Conservation (phyloP, 2,329 filamentous ascomycete species). For the Pseudopyrenochaeta lycopersici region DNA sequence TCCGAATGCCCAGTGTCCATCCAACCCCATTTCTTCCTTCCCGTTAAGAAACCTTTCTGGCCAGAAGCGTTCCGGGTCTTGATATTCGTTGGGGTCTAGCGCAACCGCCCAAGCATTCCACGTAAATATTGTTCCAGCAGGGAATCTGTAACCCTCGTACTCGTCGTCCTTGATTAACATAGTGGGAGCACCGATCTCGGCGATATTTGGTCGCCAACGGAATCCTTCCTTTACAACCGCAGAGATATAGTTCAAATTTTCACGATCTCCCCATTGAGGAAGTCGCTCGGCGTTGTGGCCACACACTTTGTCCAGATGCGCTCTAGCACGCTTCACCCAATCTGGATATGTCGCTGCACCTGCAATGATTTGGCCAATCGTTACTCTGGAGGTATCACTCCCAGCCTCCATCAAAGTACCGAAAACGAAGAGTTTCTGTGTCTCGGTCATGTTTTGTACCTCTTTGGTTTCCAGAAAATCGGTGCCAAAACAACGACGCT, state of each 20-base stretch:
- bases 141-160: conserved; percentile 32
- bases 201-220: conserved; percentile 25
- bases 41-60: conserved; percentile 29
- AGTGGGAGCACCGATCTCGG: conserved; percentile 28
- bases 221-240: conserved; percentile 30
- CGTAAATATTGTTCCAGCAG: conserved; percentile 28
- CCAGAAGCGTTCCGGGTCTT: conserved; percentile 25
- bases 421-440: conserved; percentile 49
- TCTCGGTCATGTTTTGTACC: conserved; percentile 14
- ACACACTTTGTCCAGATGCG: conserved; percentile 26
- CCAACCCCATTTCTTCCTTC: conserved; percentile 27
- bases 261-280: conserved; percentile 20
- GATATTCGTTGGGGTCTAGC: neutral
- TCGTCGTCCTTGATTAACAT: conserved; percentile 27
- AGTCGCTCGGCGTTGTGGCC: conserved; percentile 18
- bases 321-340: conserved; percentile 28
- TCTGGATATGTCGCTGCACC: conserved; percentile 24
- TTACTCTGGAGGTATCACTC: conserved; percentile 31
- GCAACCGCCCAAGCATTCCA: conserved; percentile 32
- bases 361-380: conserved; percentile 27
- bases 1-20: conserved; percentile 40
- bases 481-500: conserved; percentile 55
- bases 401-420: conserved; percentile 41
- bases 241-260: conserved; percentile 17
- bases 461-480: conserved; percentile 52